Base-by-base conservation (phyloP, 139 green algal species). In the Chlorella sp. region DNA sequence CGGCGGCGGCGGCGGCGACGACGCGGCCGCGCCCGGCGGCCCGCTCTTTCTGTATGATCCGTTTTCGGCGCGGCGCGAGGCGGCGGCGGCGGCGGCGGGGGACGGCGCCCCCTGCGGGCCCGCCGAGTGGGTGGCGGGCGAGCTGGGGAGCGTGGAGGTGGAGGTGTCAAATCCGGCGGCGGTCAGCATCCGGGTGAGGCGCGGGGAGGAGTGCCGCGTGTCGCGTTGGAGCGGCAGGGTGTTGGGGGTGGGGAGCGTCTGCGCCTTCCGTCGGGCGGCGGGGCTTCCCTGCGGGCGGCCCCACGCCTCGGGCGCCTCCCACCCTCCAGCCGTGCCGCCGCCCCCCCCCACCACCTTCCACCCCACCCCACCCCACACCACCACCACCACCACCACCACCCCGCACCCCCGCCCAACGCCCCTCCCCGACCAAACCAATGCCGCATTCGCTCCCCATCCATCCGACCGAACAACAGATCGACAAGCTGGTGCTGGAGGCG, bases 21-120 rank as follows among this genome's bases (percentile, higher is more conserved):
- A 46, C 21, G 8, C 43, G 19, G 72, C 59, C 42, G 69, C 58
- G 35, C 81, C 25, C 27, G 69, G 51, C 53, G 71, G 69, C 79
- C 79, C 21, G 11, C 89, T 85, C 0, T 94, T 95, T 73, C 89
- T 95, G 43, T 95, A 93, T 74, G 90, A 91, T 27, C 77, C 90
- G 1, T 90, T 90, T 64, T 59, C 79, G 0, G 85, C 74, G 2
- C 90, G 87, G 67, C 63, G 82, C n/a, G 74, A 65, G 42, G 61
- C 29, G 43, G 48, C 43, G 68, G 63, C n/a, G 8, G 59, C 77
- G 1, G 69, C 36, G 29, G 63, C 46, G 12, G 46, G 27, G 33
- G 27, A 63, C 23, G 58, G 43, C 3, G 63, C 25, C 35, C 31
- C 50, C 7, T 56, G 61, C 23, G 56, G 73, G 14, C 71, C 70